Evolutionary conservation across 768 basidiomycete genomes (phyloP), one percentile per base, ranked within the genome.

Genomic region (Butyriboletus loyo): DNA sequence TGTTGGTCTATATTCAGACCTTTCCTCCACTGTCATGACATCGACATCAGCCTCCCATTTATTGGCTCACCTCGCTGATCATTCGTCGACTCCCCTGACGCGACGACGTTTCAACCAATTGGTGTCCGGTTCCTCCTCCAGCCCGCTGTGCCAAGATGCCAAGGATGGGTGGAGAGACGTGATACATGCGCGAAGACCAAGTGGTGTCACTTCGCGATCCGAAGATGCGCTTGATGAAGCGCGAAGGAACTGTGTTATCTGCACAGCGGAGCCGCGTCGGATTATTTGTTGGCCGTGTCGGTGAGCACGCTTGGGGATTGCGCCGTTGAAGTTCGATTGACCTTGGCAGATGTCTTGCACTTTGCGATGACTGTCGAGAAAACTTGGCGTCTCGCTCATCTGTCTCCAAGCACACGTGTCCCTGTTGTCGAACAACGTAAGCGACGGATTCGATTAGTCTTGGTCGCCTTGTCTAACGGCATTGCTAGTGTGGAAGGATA

Each of bases 261-360:
- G 88, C 59, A 87, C 83, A 25, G 72, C 72, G n/a, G 84, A 85
- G 51, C 71, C 77, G 25, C 72, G 88, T 44, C 81, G 86, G 62
- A 78, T 91, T 52, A 87, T 91, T 46, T 90, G 87, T 60, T 91
- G 88, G 88, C 88, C 88, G n/a, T 90, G 88, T 66, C 80, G 88
- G 85, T 87, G 52, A 61, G 78, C 63, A 46, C n/a, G 9, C 19
- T 10, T 4, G 37, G 27, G 42, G 27, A 35, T 17, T 22, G 43
- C 10, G 2, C 10, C 15, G 5, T 38, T 19, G 19, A 41, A 43
- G 37, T 19, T 21, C 7, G 49, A 53, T 44, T 53, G 44, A 55
- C 48, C 2, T 11, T 22, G 10, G 27, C 51, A 80, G 78, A 43
- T 82, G 79, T 56, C 71, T 81, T 17, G 73, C 80, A 1, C 58